Evolutionary conservation across 2,329 filamentous ascomycete genomes (phyloP).

Genomic region (Colletotrichum ledebouriae): DNA sequence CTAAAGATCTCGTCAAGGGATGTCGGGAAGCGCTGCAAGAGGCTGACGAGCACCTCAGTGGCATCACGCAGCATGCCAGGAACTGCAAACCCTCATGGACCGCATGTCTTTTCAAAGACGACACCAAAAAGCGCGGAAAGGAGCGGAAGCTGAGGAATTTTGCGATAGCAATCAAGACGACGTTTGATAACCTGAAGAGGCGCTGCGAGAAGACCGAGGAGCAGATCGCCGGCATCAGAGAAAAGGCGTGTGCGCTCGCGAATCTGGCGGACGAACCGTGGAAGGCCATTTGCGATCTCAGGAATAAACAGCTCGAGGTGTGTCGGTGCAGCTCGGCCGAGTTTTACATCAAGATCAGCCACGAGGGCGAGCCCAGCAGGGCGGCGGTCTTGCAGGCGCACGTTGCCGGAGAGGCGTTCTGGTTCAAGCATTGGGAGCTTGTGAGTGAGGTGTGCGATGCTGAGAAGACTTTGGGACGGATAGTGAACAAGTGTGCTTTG

Average conservation of each 20-base stretch:
- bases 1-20: no score
- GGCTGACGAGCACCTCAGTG: no score
- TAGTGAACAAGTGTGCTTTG: not conserved
- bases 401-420: rapidly evolving
- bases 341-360: not conserved
- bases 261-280: not conserved
- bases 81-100: no score
- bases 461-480: not conserved
- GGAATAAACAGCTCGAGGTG: not conserved
- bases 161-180: no score
- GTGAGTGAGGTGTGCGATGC: not conserved
- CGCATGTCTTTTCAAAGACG: no score
- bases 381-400: not conserved
- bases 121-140: no score
- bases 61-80: no score
- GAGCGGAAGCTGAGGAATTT: no score
- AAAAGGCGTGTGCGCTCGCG: not conserved
- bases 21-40: no score
- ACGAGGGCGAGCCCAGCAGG: not conserved
- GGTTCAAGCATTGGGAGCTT: not conserved
- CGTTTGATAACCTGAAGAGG: not conserved
- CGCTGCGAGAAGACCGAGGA: not conserved
- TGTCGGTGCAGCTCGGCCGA: not conserved
- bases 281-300: not conserved
- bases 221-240: not conserved